A percentile compares a stretch with the other conserved stretches of the same genome.
Conservation (phyloP, 345 rosid genomes). For the Populus alba region DNA sequence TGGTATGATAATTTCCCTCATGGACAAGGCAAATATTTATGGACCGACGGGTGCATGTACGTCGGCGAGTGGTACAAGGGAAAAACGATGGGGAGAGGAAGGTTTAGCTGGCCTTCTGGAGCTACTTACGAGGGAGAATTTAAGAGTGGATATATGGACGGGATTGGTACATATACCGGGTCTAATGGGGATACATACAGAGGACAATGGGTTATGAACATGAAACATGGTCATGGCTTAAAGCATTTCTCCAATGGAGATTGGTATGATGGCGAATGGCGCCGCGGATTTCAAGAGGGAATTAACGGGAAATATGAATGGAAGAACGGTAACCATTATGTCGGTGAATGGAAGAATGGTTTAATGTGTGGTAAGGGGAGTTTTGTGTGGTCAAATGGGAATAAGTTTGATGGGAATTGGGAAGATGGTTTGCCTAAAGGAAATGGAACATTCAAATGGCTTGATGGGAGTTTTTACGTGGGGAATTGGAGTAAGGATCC, state of each 20-base stretch:
- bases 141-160: constrained; percentile 89
- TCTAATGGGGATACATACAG: constrained; percentile 59
- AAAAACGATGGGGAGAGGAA: constrained; percentile 74
- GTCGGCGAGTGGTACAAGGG: constrained; percentile 85
- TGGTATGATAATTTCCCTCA: constrained; percentile 82
- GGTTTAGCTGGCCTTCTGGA: constrained; percentile 92
- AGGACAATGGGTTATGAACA: constrained; percentile 88
- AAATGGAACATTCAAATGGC: constrained; percentile 65
- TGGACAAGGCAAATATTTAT: constrained; percentile 81
- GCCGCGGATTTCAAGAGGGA: constrained; percentile 75
- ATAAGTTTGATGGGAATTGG: constrained; percentile 69
- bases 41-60: constrained; percentile 90
- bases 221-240: constrained; percentile 78
- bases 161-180: constrained; percentile 63
- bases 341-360: constrained; percentile 84
- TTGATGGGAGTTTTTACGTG: constrained; percentile 74
- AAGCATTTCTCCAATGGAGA: constrained; percentile 69
- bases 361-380: constrained; percentile 58
- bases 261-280: constrained; percentile 85
- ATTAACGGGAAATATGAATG: constrained; percentile 66
- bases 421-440: constrained; percentile 85
- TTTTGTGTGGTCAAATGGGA: constrained; percentile 69
- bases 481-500: constrained; percentile 87
- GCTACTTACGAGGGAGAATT: constrained; percentile 90
- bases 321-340: constrained; percentile 52